Evolutionary conservation across 2,329 filamentous ascomycete genomes (phyloP).

Genomic region (Aspergillus pseudoglaucus): DNA sequence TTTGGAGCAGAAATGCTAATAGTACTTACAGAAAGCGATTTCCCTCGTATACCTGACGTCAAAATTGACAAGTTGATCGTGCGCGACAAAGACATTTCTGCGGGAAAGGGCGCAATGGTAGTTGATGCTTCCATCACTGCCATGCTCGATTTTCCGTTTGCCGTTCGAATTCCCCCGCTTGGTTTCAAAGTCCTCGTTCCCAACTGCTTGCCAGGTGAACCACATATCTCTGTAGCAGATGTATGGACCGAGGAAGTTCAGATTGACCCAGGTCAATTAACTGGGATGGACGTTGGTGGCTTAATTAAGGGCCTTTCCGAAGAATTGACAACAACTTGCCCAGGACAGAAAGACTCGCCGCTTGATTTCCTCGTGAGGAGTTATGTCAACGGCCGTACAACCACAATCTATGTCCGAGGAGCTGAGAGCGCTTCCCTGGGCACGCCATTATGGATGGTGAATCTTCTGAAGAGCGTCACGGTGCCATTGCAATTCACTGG

Average conservation of each 20-base stretch:
- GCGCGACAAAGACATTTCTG: slow-evolving; percentile 57
- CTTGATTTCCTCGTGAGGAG: slow-evolving; percentile 73
- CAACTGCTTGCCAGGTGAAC: slow-evolving; percentile 65
- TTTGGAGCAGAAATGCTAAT: slow-evolving; percentile 24
- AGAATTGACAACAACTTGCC: slow-evolving; percentile 65
- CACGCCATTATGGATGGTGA: slow-evolving; percentile 74
- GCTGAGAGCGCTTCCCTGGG: slow-evolving; percentile 58
- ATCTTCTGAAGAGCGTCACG: slow-evolving; percentile 73
- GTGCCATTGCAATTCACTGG: slow-evolving; percentile 81
- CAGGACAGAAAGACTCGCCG: slow-evolving; percentile 70
- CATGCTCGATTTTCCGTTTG: slow-evolving; percentile 71
- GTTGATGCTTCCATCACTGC: slow-evolving; percentile 70
- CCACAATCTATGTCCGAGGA: slow-evolving; percentile 76
- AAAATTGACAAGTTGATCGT: slow-evolving; percentile 76
- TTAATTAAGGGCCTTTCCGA: slow-evolving; percentile 68
- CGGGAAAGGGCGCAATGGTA: slow-evolving; percentile 60
- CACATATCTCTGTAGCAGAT: slow-evolving; percentile 71
- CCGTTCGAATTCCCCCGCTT: slow-evolving; percentile 69
- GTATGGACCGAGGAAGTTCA: slow-evolving; percentile 62
- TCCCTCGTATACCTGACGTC: slow-evolving; percentile 74
- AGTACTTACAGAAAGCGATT: slow-evolving; percentile 45
- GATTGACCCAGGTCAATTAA: slow-evolving; percentile 61
- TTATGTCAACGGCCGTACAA: slow-evolving; percentile 74
- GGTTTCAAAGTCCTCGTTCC: slow-evolving; percentile 80
- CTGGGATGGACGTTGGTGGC: slow-evolving; percentile 65